Evolutionary conservation across 306 rosid genomes (phyloP).

Genomic region (Datisca glomerata): DNA sequence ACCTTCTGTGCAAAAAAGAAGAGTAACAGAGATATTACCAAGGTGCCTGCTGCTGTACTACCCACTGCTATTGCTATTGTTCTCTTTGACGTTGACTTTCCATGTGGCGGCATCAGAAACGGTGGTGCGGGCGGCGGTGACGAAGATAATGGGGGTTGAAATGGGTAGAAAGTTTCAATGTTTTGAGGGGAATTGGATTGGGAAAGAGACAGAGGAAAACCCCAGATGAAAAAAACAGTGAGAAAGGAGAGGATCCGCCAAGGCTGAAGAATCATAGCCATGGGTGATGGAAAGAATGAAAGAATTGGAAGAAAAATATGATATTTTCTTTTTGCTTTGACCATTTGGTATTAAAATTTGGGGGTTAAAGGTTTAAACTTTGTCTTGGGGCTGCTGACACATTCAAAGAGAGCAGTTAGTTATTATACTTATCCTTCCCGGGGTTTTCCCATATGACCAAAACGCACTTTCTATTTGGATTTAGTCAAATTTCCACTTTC

Average conservation of each 20-base stretch:
- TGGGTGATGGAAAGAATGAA: conserved; percentile 13
- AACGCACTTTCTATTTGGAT: background rate
- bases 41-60: conserved; percentile 48
- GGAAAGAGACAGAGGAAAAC: conserved; percentile 17
- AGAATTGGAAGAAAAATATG: background rate
- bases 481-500: no score
- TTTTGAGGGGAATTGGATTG: conserved; percentile 41
- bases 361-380: background rate
- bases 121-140: background rate
- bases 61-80: conserved; percentile 45
- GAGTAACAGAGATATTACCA: conserved; percentile 36
- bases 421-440: conserved; percentile 10
- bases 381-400: conserved; percentile 41
- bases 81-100: conserved; percentile 23
- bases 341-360: no score
- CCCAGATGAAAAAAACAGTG: conserved; percentile 6
- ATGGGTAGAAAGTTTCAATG: conserved; percentile 56
- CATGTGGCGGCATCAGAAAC: conserved; percentile 2
- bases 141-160: conserved; percentile 13
- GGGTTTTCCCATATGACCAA: conserved; percentile 9
- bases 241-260: conserved; percentile 19
- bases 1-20: conserved; percentile 30
- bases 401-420: conserved; percentile 38
- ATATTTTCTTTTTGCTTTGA: no score
- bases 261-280: conserved; percentile 28